Percentiles rank a stretch among this genome's conserved stretches.
Evolutionary conservation across 768 basidiomycete genomes (phyloP).

Genomic region (Cyathus striatus): DNA sequence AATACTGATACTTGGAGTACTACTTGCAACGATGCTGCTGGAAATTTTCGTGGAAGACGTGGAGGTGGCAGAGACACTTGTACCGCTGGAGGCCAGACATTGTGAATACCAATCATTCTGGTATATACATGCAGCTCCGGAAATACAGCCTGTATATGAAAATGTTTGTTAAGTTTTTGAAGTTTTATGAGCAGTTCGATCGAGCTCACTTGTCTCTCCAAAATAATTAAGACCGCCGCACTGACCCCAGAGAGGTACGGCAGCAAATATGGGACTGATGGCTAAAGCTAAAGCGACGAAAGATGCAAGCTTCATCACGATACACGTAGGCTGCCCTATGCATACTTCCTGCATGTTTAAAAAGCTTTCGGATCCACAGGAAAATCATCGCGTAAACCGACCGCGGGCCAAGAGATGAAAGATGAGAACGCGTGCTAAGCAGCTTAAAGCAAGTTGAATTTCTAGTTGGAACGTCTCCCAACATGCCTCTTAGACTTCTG

Average conservation of each 20-base stretch:
- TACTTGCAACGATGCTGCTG: too few species aligned
- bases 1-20: constrained; percentile 10
- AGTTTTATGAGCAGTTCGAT: neutral
- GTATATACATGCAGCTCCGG: constrained; percentile 21
- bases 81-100: constrained; percentile 16
- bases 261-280: constrained; percentile 7
- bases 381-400: constrained; percentile 1
- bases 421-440: too few species aligned
- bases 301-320: constrained; percentile 12
- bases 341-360: neutral
- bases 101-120: constrained; percentile 28
- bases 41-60: constrained; percentile 9
- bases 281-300: constrained; percentile 9
- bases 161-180: neutral
- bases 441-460: too few species aligned
- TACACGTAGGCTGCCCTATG: too few species aligned
- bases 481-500: too few species aligned
- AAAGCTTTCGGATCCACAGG: neutral
- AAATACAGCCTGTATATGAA: constrained; percentile 22
- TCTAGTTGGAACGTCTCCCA: too few species aligned
- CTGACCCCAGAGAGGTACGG: constrained; percentile 12
- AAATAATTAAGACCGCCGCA: constrained; percentile 17
- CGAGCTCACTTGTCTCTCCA: constrained; percentile 17
- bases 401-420: too few species aligned
- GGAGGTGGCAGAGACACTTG: constrained; percentile 5